These are phyloP conservation scores for Pyrenopolyporus hunteri DNA, from an alignment of 495 filamentous ascomycete species.

Conservation along the genomic window DNA sequence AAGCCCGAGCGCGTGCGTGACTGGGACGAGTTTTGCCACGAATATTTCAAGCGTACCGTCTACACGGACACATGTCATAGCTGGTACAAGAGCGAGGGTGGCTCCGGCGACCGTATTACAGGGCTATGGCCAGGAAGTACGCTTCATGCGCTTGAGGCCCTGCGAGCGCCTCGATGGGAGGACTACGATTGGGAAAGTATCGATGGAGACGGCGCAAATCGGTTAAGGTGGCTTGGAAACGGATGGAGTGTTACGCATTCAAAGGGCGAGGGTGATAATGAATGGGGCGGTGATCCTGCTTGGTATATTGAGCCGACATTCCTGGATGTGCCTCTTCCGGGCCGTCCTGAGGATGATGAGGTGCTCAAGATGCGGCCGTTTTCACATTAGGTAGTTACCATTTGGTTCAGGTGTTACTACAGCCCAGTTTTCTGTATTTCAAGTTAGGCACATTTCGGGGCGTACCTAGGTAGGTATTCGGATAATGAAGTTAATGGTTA, in stretches of 20 bases:
- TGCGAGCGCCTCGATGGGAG: constrained; percentile 53
- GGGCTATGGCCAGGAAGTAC: constrained; percentile 53
- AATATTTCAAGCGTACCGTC: constrained; percentile 69
- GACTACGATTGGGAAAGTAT: constrained; percentile 49
- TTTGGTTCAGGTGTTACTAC: neutral
- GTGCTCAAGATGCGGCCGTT: constrained; percentile 52
- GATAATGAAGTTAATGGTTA: too few species aligned
- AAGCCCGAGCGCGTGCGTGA: constrained; percentile 64
- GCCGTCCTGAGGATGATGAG: constrained; percentile 52
- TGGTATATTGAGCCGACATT: constrained; percentile 58
- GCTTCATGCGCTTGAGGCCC: constrained; percentile 51
- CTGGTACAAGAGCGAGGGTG: constrained; percentile 66
- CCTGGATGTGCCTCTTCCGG: constrained; percentile 48
- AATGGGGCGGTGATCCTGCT: constrained; percentile 49
- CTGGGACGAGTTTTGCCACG: constrained; percentile 64
- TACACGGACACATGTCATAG: constrained; percentile 69
- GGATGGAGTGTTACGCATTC: constrained; percentile 55
- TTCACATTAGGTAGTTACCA: constrained; percentile 49
- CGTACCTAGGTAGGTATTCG: too few species aligned
- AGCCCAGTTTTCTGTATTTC: too few species aligned
- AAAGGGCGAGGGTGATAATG: constrained; percentile 28
- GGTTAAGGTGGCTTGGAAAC: constrained; percentile 57
- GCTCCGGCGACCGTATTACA: constrained; percentile 43
- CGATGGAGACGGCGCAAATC: constrained; percentile 36
- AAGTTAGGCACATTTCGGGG: too few species aligned